phyloP scores from a whole-genome alignment of 768 basidiomycete species.

The Boletus bicolor region DNA sequence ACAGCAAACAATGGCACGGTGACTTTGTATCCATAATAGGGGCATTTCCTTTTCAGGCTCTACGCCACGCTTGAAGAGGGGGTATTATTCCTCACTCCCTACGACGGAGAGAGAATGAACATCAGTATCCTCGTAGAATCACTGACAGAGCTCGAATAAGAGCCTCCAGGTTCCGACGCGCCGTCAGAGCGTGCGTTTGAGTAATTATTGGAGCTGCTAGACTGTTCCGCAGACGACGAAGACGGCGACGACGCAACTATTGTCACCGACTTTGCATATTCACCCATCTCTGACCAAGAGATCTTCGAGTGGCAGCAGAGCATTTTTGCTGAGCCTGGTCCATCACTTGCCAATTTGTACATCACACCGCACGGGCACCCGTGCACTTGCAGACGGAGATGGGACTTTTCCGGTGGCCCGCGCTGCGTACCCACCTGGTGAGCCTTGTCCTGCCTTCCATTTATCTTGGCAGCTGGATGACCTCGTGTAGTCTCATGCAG shows the following conservation, averaged over 20 bases:
- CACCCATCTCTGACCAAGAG: neutral
- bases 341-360: neutral
- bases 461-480: neutral
- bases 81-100: neutral
- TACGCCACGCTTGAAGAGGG: neutral
- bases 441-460: neutral
- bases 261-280: no score
- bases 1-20: conserved; percentile 62
- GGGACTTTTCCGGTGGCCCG: neutral
- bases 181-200: neutral
- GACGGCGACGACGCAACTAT: neutral
- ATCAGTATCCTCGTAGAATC: neutral
- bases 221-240: neutral
- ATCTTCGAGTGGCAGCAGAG: neutral
- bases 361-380: neutral
- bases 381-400: neutral
- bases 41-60: neutral
- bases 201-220: neutral
- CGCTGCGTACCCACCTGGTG: neutral
- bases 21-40: conserved; percentile 10
- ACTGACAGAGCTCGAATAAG: neutral
- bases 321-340: neutral
- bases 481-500: neutral
- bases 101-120: neutral
- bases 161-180: neutral